phyloP scores from a whole-genome alignment of 495 filamentous ascomycete species.

The Mytilinidion resinicola region DNA sequence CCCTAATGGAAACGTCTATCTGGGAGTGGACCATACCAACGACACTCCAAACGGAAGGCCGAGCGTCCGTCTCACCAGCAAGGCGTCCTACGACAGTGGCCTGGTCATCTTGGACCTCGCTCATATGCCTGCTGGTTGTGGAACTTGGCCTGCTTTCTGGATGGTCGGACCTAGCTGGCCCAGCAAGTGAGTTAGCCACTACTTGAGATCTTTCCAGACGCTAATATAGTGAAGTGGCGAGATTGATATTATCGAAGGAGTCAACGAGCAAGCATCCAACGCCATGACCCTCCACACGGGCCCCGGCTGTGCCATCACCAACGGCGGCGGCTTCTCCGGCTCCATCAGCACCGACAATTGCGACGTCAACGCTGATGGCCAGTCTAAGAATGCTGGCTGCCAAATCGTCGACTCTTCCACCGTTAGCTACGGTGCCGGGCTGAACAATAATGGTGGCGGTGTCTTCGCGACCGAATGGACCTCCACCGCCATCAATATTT shows the following conservation, averaged over 20 bases:
- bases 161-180: constrained; percentile 39
- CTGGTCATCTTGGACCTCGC: constrained; percentile 36
- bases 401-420: constrained; percentile 13
- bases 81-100: constrained; percentile 32
- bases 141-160: constrained; percentile 42
- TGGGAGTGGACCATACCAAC: constrained; percentile 34
- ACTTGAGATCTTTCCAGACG: neutral
- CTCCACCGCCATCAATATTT: constrained; percentile 26
- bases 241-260: constrained; percentile 37
- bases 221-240: constrained; percentile 29
- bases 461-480: constrained; percentile 32
- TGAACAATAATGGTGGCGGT: constrained; percentile 31
- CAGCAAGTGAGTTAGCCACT: constrained; percentile 15
- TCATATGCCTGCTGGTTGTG: constrained; percentile 40
- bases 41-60: constrained; percentile 29
- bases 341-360: constrained; percentile 25
- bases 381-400: constrained; percentile 29
- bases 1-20: constrained; percentile 16
- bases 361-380: constrained; percentile 28
- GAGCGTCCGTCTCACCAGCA: constrained; percentile 37
- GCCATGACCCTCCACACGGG: constrained; percentile 35
- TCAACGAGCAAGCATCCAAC: constrained; percentile 30
- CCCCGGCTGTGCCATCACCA: constrained; percentile 27
- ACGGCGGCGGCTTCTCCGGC: constrained; percentile 21
- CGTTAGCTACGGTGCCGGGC: constrained; percentile 29